phyloP scores from a whole-genome alignment of 495 filamentous ascomycete genomes.

The Talaromyces nanjingensis region DNA sequence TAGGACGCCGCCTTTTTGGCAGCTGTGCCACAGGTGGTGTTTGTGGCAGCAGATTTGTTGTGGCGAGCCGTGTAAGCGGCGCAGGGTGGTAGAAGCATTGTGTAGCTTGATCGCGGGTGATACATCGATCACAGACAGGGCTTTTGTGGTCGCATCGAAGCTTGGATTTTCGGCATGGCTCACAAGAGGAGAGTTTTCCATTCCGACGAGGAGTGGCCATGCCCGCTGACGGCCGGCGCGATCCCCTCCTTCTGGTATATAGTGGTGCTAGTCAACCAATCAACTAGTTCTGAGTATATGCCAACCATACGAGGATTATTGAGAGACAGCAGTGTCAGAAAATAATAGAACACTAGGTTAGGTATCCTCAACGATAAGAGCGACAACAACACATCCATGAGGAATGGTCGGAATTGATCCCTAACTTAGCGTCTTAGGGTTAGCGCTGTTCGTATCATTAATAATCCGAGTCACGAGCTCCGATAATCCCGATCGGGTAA shows the following conservation, averaged over 20 bases:
- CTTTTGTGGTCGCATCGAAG: constrained; percentile 38
- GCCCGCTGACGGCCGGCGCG: neutral
- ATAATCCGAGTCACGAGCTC: neutral
- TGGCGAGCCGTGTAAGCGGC: constrained; percentile 21
- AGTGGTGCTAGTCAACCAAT: neutral
- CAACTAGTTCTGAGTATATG: neutral
- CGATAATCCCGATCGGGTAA: neutral
- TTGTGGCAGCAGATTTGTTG: neutral
- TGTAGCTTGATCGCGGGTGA: constrained; percentile 16
- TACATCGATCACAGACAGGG: constrained; percentile 24
- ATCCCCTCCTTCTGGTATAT: neutral
- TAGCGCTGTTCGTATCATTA: neutral
- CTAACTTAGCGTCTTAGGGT: neutral
- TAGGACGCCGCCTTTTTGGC: neutral
- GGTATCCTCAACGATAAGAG: neutral
- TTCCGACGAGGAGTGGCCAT: constrained; percentile 36
- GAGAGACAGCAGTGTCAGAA: neutral
- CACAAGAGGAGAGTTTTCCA: constrained; percentile 38
- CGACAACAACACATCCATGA: neutral
- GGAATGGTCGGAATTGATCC: neutral
- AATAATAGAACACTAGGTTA: neutral
- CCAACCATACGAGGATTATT: neutral
- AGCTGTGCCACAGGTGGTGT: no score
- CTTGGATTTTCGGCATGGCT: constrained; percentile 43
- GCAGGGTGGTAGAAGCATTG: constrained; percentile 34